Evolutionary conservation across 2,329 filamentous ascomycete species (phyloP), one percentile per base, ranked within the genome.

Genomic region (Sporothrix dimorphospora): DNA sequence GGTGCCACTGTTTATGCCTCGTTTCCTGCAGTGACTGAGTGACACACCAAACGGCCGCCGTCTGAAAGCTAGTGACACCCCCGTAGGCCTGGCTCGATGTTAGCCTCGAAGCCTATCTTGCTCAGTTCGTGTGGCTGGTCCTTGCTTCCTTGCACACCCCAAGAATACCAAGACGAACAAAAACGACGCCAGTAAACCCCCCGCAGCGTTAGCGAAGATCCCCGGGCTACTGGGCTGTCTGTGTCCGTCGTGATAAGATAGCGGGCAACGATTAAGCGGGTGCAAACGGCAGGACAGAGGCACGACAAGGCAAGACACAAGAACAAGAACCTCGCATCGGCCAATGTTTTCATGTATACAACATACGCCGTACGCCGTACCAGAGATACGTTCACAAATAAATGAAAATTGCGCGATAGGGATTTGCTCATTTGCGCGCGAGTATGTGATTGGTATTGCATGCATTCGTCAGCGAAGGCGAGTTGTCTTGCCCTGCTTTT

Each of bases 391-490:
- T 11, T 30, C 51, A 53, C 59, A 42, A n/a, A 27, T n/a, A 12
- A 12, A 66, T 30, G 19, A 27, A 27, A 14, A 66, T 49, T 19
- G 63, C 63, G 63, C 63, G 63, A 49, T 49, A 51, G 47, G 45
- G 47, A 40, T 38, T 49, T 38, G 65, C 65, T 67, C 63, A 67
- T 49, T 19, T 53, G 19, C 30, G 16, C 14, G 42, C 65, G 47
- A 68, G n/a, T 53, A 51, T 68, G 65, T 53, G 47, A 68, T 24
- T 53, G 65, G 27, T 1, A 68, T 53, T 40, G 27, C 45, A 40
- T 24, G 65, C 65, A 68, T 68, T 51, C 65, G 65, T 68, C 65
- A 40, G 27, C 42, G n/a, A 9, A 40, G 24, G 45, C 38, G 55
- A 42, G n/a, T 5, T 65, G 59, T 65, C 34, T 42, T 42, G 59